These are phyloP conservation scores for Boletus pseudo-olivaceus DNA, from an alignment of 768 basidiomycete species.

Conservation along the genomic window DNA sequence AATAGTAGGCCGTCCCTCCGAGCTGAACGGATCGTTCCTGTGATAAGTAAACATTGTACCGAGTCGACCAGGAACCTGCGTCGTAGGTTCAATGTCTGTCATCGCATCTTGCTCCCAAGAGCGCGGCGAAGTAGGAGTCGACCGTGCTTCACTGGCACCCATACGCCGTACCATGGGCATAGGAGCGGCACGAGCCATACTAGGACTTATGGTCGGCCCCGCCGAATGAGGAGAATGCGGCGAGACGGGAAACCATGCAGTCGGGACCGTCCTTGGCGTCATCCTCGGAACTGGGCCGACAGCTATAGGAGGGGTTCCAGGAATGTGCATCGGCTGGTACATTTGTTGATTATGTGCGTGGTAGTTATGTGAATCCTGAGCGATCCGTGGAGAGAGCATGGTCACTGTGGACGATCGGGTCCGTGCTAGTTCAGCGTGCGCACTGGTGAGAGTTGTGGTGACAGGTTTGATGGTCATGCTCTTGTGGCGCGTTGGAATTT, in stretches of 20 bases:
- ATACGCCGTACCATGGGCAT: constrained; percentile 5
- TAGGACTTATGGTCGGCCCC: constrained; percentile 13
- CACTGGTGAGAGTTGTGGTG: constrained; percentile 12
- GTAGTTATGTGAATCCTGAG: constrained; percentile 32
- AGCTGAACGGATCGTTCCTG: constrained; percentile 14
- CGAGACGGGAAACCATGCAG: constrained; percentile 18
- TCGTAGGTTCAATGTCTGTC: constrained; percentile 31
- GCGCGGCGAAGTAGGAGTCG: constrained; percentile 42
- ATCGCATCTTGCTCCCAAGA: constrained; percentile 40
- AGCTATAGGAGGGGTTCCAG: constrained; percentile 16
- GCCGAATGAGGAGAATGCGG: constrained; percentile 8
- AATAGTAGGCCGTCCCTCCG: constrained; percentile 9
- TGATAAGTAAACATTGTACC: constrained; percentile 36
- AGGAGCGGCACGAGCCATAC: constrained; percentile 13
- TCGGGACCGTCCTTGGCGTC: constrained; percentile 3
- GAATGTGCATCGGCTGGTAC: constrained; percentile 30
- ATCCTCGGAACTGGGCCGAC: constrained; percentile 1
- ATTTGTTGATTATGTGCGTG: constrained; percentile 31
- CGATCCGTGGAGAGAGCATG: constrained; percentile 20
- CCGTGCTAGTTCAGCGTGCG: constrained; percentile 22
- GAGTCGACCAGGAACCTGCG: constrained; percentile 45
- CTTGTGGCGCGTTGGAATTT: constrained; percentile 29
- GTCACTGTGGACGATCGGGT: constrained; percentile 31
- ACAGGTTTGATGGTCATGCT: constrained; percentile 29
- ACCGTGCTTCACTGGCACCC: constrained; percentile 12